A percentile compares a stretch with the other conserved stretches of the same genome.
These are phyloP conservation scores for Fusarium guadeloupense DNA, from an alignment of 2,329 filamentous ascomycete species.

Conservation along the genomic window DNA sequence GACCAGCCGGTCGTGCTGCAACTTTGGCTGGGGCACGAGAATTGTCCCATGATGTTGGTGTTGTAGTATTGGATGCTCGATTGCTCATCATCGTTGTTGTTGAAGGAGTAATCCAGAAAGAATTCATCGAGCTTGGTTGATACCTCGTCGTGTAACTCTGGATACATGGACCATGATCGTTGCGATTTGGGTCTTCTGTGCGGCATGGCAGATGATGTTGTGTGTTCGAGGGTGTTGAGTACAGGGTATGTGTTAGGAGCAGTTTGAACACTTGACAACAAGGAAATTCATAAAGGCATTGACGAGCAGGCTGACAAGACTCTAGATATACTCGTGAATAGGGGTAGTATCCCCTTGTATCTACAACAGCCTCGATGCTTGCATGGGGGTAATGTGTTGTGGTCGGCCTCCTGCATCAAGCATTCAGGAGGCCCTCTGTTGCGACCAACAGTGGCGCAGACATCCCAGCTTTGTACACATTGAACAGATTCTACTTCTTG, in stretches of 20 bases:
- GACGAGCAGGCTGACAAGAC: no score
- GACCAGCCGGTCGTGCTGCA: slow-evolving; percentile 43
- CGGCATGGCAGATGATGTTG: neutral
- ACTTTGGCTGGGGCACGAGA: slow-evolving; percentile 43
- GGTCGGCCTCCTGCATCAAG: neutral
- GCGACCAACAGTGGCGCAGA: neutral
- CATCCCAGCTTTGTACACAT: no score
- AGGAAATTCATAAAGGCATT: no score
- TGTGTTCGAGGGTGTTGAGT: neutral
- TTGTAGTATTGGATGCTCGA: slow-evolving; percentile 33
- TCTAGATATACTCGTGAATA: no score
- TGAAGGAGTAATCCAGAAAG: slow-evolving; percentile 37
- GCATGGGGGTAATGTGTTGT: neutral
- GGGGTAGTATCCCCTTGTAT: no score
- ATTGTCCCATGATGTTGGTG: slow-evolving; percentile 47
- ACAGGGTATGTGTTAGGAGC: neutral
- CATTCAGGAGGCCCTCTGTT: neutral
- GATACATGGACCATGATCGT: slow-evolving; percentile 34
- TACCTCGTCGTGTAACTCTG: slow-evolving; percentile 26
- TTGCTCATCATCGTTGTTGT: slow-evolving; percentile 24
- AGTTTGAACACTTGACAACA: neutral
- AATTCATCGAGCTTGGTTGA: slow-evolving; percentile 17
- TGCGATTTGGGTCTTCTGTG: neutral
- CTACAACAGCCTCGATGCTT: no score
- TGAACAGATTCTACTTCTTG: no score